phyloP scores from a whole-genome alignment of 2,329 filamentous ascomycete species.

The Cytospora piceae region DNA sequence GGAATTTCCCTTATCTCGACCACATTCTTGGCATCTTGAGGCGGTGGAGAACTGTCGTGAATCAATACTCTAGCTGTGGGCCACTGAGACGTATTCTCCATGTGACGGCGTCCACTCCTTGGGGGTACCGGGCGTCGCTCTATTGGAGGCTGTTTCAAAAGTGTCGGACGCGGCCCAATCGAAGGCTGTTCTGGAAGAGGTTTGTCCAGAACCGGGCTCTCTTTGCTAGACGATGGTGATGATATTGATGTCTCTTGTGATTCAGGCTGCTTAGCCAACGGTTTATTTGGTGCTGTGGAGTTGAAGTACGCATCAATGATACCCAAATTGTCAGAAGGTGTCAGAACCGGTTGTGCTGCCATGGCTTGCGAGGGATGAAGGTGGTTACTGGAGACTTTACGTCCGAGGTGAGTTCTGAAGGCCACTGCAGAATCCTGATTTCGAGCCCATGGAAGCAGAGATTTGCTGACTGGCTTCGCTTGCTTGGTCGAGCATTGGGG shows the following conservation, averaged over 20 bases:
- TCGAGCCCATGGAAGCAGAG: conserved; percentile 26
- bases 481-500: background rate
- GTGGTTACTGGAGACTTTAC: conserved; percentile 22
- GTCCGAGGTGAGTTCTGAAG: conserved; percentile 9
- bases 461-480: conserved; percentile 8
- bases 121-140: conserved; percentile 21
- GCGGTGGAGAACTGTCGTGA: conserved; percentile 22
- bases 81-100: conserved; percentile 31
- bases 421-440: conserved; percentile 2
- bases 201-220: conserved; percentile 5
- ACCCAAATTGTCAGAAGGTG: conserved; percentile 24
- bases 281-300: background rate
- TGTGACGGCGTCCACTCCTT: conserved; percentile 29
- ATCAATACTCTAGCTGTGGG: conserved; percentile 31
- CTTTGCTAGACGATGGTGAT: conserved; percentile 1
- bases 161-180: background rate
- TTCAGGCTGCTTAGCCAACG: conserved; percentile 9
- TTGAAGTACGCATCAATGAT: conserved; percentile 29
- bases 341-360: conserved; percentile 24
- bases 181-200: conserved; percentile 14
- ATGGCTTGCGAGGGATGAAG: conserved; percentile 26
- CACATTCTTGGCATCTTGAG: background rate
- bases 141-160: conserved; percentile 7
- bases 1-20: background rate
- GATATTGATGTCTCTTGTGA: conserved; percentile 3